Percentiles rank a stretch among this genome's conserved stretches.
Conservation (phyloP, 2,329 filamentous ascomycete genomes). For the Xylaria sp. region DNA sequence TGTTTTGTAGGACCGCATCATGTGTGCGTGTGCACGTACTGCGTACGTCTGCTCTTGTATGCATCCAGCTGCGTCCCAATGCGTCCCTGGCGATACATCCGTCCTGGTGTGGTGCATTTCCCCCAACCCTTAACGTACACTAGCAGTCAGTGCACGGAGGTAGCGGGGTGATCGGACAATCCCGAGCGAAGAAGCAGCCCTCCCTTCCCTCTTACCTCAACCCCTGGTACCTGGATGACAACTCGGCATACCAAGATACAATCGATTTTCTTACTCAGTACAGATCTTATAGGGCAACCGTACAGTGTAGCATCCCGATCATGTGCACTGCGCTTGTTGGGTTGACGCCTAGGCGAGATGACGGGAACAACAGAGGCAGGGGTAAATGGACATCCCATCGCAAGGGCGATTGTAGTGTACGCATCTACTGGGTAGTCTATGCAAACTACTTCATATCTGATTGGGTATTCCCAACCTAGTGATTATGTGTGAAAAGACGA, state of each 20-base stretch:
- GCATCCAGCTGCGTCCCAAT: neutral
- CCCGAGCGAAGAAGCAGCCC: neutral
- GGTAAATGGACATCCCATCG: neutral
- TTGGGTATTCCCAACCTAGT: neutral
- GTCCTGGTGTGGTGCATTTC: neutral
- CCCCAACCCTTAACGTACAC: too few species aligned
- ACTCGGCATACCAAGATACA: neutral
- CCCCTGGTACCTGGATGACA: neutral
- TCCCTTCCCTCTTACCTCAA: neutral
- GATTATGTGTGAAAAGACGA: neutral
- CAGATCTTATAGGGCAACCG: neutral
- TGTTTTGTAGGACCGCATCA: too few species aligned
- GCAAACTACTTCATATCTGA: neutral
- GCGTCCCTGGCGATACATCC: too few species aligned
- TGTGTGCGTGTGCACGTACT: neutral
- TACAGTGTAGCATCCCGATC: neutral
- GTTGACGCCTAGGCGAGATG: neutral
- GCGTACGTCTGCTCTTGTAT: neutral
- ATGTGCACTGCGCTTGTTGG: neutral
- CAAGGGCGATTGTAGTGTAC: too few species aligned
- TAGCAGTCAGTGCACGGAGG: too few species aligned
- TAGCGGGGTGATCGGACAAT: neutral
- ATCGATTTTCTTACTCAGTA: neutral
- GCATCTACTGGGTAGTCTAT: neutral
- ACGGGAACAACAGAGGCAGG: neutral